These are phyloP conservation scores for Aspergillus piperis DNA, from an alignment of 2,329 filamentous ascomycete species.

Conservation along the genomic window DNA sequence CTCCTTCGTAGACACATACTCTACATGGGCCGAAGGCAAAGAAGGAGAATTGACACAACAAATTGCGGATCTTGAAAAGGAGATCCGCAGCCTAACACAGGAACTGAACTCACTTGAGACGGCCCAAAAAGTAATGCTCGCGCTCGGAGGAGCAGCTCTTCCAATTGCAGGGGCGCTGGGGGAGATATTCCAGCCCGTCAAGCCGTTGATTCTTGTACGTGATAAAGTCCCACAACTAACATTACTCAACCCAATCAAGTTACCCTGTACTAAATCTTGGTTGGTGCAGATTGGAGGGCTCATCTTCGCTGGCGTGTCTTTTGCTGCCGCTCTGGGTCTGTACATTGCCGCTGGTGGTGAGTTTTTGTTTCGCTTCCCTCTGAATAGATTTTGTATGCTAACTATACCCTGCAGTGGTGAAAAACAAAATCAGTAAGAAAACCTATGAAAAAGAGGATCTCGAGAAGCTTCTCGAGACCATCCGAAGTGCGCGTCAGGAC, in stretches of 20 bases:
- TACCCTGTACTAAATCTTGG: background rate
- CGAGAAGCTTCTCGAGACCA: too few species aligned
- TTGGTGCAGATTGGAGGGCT: background rate
- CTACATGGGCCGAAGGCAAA: constrained; percentile 2
- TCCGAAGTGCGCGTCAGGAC: background rate
- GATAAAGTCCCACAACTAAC: too few species aligned
- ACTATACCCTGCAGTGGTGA: too few species aligned
- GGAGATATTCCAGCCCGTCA: too few species aligned
- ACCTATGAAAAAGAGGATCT: too few species aligned
- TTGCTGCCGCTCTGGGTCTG: background rate
- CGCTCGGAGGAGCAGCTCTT: background rate
- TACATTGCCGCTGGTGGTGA: background rate
- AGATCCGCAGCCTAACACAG: background rate
- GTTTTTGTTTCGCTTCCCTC: background rate
- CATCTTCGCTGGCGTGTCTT: background rate
- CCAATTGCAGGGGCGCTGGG: too few species aligned
- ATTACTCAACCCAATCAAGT: background rate
- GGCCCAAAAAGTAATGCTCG: too few species aligned
- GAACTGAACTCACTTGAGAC: background rate
- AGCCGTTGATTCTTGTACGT: too few species aligned
- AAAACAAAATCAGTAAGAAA: too few species aligned
- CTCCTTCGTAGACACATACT: background rate
- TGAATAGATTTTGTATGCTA: too few species aligned
- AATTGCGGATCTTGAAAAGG: background rate
- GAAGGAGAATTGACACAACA: constrained; percentile 2